Percentiles rank a stretch among this genome's conserved stretches.
phyloP scores from a whole-genome alignment of 108 stramenopile species.

The Skeletonema costatum region DNA sequence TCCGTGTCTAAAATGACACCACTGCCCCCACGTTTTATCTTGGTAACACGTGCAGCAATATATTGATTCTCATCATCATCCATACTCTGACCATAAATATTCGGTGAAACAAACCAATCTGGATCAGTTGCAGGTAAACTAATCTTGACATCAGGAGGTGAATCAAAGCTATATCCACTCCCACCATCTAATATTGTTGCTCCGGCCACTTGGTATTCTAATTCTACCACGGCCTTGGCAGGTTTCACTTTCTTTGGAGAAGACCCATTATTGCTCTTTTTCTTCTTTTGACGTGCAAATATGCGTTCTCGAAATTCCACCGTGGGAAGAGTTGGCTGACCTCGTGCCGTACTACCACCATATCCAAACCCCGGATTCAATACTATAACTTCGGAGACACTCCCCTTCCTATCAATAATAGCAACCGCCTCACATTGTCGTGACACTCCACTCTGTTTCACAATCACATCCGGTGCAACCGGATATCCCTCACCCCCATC shows the following conservation, averaged over 20 bases:
- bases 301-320: slow-evolving; percentile 66
- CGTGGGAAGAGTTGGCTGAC: slow-evolving; percentile 49
- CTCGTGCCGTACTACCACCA: slow-evolving; percentile 31
- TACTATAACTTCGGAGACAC: slow-evolving; percentile 66
- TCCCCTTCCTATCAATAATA: slow-evolving; percentile 70
- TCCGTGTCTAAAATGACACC: slow-evolving; percentile 29
- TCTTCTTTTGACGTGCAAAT: slow-evolving; percentile 3
- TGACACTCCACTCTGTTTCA: slow-evolving; percentile 48
- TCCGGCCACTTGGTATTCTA: slow-evolving; percentile 63
- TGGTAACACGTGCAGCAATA: slow-evolving; percentile 47
- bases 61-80: slow-evolving; percentile 44
- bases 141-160: slow-evolving; percentile 63
- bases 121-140: slow-evolving; percentile 63
- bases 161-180: slow-evolving; percentile 67
- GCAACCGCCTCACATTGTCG: slow-evolving; percentile 70
- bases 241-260: slow-evolving; percentile 23
- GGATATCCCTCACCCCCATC: slow-evolving; percentile 80
- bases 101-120: slow-evolving; percentile 76
- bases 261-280: background rate
- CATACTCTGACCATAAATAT: slow-evolving; percentile 4
- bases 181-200: slow-evolving; percentile 54
- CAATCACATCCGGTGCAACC: slow-evolving; percentile 54
- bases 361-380: slow-evolving; percentile 86
- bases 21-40: slow-evolving; percentile 28
- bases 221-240: slow-evolving; percentile 68